Percentiles rank a stretch among this genome's conserved stretches.
Conservation (phyloP, 345 rosid species). For the Anastatica hierochuntica region DNA sequence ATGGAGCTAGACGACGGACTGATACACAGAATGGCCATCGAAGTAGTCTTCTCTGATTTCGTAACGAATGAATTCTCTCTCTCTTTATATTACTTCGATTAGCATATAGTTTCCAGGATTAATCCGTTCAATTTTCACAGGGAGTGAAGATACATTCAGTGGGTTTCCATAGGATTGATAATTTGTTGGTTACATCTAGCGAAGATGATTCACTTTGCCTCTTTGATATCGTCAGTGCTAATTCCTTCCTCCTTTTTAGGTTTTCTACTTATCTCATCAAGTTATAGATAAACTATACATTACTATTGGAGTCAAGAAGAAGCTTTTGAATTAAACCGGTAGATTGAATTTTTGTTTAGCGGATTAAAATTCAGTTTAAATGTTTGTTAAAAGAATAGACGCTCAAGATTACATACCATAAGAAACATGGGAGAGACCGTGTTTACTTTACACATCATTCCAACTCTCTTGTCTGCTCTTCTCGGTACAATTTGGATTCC, state of each 20-base stretch:
- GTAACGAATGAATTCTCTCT: constrained; percentile 87
- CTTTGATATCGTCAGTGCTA: constrained; percentile 80
- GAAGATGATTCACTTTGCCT: constrained; percentile 95
- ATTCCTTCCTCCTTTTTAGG: constrained; percentile 36
- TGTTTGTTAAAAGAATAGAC: constrained; percentile 29
- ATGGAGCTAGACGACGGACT: constrained; percentile 59
- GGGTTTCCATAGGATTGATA: constrained; percentile 90
- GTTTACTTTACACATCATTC: constrained; percentile 95
- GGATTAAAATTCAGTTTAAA: not conserved
- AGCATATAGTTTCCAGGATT: not conserved
- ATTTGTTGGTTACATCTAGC: constrained; percentile 76
- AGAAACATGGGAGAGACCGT: constrained; percentile 86
- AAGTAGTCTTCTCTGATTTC: constrained; percentile 89
- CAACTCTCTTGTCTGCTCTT: constrained; percentile 87
- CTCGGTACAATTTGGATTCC: constrained; percentile 58
- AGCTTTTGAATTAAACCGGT: not conserved
- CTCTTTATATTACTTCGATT: not conserved
- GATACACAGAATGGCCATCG: constrained; percentile 75
- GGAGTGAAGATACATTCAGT: constrained; percentile 83
- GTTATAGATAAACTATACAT: too few species aligned
- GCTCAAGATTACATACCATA: constrained; percentile 90
- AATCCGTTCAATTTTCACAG: constrained; percentile 22
- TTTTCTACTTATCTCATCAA: not conserved
- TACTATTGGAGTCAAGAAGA: not conserved
- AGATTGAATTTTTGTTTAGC: not conserved